Evolutionary conservation across 495 filamentous ascomycete species (phyloP).

Genomic region (Aspergillus funiculosus): DNA sequence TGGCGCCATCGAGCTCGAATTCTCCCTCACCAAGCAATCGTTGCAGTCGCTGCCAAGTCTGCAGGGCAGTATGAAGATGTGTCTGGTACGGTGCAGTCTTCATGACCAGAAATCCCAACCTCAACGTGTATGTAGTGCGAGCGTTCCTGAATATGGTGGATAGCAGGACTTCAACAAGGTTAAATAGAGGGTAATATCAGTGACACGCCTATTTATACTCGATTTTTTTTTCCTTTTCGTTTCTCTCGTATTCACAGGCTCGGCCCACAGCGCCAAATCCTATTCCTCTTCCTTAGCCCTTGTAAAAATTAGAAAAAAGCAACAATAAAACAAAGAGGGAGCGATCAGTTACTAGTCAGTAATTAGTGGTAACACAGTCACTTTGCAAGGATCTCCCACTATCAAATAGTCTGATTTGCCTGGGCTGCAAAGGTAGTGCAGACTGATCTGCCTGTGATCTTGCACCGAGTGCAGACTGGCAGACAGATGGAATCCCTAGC

Average conservation of each 20-base stretch:
- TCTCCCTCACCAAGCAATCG: constrained; percentile 5
- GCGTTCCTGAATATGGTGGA: too few relatives aligned
- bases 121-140: neutral
- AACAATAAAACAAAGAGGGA: constrained; percentile 1
- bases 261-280: neutral
- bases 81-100: constrained; percentile 10
- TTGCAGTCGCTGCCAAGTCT: constrained; percentile 16
- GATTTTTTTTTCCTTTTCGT: neutral
- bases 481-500: too few relatives aligned
- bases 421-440: too few relatives aligned
- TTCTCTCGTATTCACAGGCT: neutral
- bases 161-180: too few relatives aligned
- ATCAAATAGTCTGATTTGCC: too few relatives aligned
- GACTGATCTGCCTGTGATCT: too few relatives aligned
- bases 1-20: constrained; percentile 17
- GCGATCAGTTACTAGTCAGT: too few relatives aligned
- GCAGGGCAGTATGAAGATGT: constrained; percentile 17
- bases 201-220: constrained; percentile 3
- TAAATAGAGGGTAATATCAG: too few relatives aligned
- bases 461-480: too few relatives aligned
- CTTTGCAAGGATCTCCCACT: too few relatives aligned
- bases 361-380: too few relatives aligned
- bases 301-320: neutral
- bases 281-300: neutral
- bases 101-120: neutral